These are phyloP conservation scores for Ophiocytium majus DNA, from an alignment of 352 stramenopile genomes.

Conservation along the genomic window DNA sequence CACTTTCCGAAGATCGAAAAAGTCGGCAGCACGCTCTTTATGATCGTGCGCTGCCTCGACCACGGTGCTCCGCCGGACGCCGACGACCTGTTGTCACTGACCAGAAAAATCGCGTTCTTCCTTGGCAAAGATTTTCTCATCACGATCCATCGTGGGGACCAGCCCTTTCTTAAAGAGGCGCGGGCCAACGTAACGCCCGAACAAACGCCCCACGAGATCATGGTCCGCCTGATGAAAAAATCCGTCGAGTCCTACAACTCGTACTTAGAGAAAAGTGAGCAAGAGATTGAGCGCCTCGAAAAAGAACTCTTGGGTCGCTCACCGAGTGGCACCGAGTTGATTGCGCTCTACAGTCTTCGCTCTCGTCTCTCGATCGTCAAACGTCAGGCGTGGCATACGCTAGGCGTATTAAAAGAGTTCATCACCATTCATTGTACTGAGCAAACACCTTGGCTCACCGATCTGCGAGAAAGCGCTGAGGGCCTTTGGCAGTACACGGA, in stretches of 20 bases:
- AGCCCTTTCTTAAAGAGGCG: not conserved
- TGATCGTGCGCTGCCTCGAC: constrained; percentile 1
- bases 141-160: constrained; percentile 4
- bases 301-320: constrained; percentile 4
- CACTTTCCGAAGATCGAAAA: constrained; percentile 17
- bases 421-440: not conserved
- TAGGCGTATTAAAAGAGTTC: constrained; percentile 3
- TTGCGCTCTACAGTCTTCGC: constrained; percentile 5
- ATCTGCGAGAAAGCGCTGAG: constrained; percentile 9
- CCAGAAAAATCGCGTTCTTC: constrained; percentile 7
- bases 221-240: constrained; percentile 5
- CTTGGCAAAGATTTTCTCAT: constrained; percentile 15
- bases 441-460: not conserved
- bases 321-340: not conserved
- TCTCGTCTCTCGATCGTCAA: constrained; percentile 1
- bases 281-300: constrained; percentile 8
- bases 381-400: not conserved
- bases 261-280: not conserved
- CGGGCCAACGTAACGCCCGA: not conserved
- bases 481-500: constrained; percentile 3
- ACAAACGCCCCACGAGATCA: not conserved
- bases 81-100: constrained; percentile 14
- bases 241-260: not conserved
- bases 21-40: constrained; percentile 1
- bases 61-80: not conserved